Percentiles rank a stretch among this genome's conserved stretches.
Evolutionary conservation across 2,329 filamentous ascomycete genomes (phyloP).

Genomic region (Pleomassaria siparia): DNA sequence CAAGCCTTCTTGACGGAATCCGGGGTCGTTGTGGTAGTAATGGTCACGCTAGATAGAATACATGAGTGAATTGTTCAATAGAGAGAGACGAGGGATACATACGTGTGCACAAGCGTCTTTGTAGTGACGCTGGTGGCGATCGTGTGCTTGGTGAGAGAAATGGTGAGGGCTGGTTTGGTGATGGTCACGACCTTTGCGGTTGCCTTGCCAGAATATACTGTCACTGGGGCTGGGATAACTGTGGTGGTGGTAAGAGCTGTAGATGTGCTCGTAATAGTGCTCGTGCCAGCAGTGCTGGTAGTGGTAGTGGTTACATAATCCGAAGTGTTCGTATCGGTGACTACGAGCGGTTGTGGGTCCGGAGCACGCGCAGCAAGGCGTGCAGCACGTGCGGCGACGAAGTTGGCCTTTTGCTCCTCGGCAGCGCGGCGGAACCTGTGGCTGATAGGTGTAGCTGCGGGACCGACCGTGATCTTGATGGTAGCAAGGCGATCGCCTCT

Average conservation of each 20-base stretch:
- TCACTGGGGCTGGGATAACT: neutral
- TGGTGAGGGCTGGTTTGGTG: slow-evolving; percentile 23
- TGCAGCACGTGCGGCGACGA: slow-evolving; percentile 24
- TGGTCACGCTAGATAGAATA: slow-evolving; percentile 15
- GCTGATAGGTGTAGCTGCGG: slow-evolving; percentile 9
- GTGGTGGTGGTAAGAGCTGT: neutral
- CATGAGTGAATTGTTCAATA: neutral
- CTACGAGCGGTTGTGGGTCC: slow-evolving; percentile 36
- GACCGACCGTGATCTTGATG: slow-evolving; percentile 29
- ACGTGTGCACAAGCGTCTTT: slow-evolving; percentile 18
- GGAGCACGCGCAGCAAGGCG: slow-evolving; percentile 38
- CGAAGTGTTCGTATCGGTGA: slow-evolving; percentile 33
- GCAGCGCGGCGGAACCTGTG: slow-evolving; percentile 23
- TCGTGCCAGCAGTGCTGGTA: slow-evolving; percentile 20
- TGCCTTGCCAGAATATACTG: neutral
- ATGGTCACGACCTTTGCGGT: slow-evolving; percentile 17
- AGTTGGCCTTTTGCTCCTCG: slow-evolving; percentile 12
- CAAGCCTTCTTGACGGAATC: slow-evolving; percentile 19
- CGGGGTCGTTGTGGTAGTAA: slow-evolving; percentile 26
- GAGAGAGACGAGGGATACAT: slow-evolving; percentile 3
- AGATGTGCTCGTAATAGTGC: slow-evolving; percentile 20
- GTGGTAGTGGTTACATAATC: slow-evolving; percentile 27
- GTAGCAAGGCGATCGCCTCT: slow-evolving; percentile 26
- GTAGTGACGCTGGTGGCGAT: slow-evolving; percentile 20
- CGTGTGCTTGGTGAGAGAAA: slow-evolving; percentile 18